These are phyloP conservation scores for Fusarium tricinctum DNA, from an alignment of 2,329 filamentous ascomycete species.

Conservation along the genomic window DNA sequence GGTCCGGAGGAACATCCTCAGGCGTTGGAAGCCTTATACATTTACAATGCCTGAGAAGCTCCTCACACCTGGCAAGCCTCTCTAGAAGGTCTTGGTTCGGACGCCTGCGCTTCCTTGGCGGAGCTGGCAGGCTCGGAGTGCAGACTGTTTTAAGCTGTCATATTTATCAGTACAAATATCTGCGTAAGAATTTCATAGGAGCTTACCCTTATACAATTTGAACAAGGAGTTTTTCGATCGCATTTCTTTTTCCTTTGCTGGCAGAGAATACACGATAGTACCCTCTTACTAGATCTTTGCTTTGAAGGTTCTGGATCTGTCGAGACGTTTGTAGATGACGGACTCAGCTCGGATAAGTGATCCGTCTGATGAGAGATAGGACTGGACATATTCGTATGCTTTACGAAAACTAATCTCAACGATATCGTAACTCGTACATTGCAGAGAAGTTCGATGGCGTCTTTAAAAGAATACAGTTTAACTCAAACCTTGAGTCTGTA, in stretches of 20 bases:
- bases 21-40: constrained; percentile 40
- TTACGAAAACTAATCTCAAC: background rate
- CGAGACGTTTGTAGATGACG: constrained; percentile 22
- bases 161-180: background rate
- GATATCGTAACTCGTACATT: background rate
- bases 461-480: constrained; percentile 26
- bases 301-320: constrained; percentile 24
- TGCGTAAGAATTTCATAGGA: rapidly evolving
- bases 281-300: constrained; percentile 30
- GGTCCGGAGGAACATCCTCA: constrained; percentile 27
- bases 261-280: constrained; percentile 51
- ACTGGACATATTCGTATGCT: constrained; percentile 29
- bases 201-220: constrained; percentile 49
- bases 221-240: constrained; percentile 52
- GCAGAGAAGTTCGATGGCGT: background rate
- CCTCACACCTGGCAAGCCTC: constrained; percentile 25
- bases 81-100: constrained; percentile 50
- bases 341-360: constrained; percentile 12
- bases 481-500: background rate
- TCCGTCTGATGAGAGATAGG: constrained; percentile 18
- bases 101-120: constrained; percentile 50
- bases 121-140: constrained; percentile 49
- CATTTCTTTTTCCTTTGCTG: constrained; percentile 55
- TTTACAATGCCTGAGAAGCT: constrained; percentile 47
- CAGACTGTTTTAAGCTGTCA: constrained; percentile 47